Evolutionary conservation across 1,139 yeast species (phyloP), one percentile per base, ranked within the genome.

Genomic region (Eremothecium coryli): DNA sequence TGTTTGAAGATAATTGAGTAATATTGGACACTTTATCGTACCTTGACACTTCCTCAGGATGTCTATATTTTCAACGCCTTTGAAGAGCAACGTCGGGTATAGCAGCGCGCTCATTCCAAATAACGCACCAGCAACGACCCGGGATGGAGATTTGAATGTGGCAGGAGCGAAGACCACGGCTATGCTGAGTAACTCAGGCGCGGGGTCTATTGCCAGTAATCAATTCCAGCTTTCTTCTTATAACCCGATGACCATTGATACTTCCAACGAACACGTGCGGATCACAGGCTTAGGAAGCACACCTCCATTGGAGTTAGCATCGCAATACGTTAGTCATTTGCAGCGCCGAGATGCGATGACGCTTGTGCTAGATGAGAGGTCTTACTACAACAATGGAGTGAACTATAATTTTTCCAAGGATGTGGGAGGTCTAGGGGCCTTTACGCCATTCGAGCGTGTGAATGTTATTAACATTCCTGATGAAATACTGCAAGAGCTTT

Each of bases 391-490:
- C 24, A 60, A 56, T 38, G 66, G 67, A 12, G 65, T 64, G n/a
- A 56, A 61, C 36, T 65, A 64, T 39, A 62, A 61, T 38, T 65
- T 52, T 38, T 54, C 59, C 21, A 49, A 48, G 34, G 64, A 61
- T 5, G 47, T 56, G 2, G 64, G 62, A 18, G 66, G 66, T 0
- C 43, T 64, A 24, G 66, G 67, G 6, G 56, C 67, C 2, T 78
- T 82, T 51, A 71, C 82, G n/a, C 80, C 95, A 7, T 86, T 85
- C 55, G 88, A 76, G 47, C 77, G 80, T 48, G 66, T 77, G 4
- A 71, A 72, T 30, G 76, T 78, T 38, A 67, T 77, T 40, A 75
- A 73, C 50, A 73, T 88, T 35, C 97, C 97, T 1, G 95, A 86
- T 54, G 76, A 73, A 42, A 76, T 86, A 44, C 73, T 82, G 46